Percentiles rank a stretch among this genome's conserved stretches.
These are phyloP conservation scores for Paraleonurus japonicus DNA, from an alignment of 257 asterid genomes.

Conservation along the genomic window DNA sequence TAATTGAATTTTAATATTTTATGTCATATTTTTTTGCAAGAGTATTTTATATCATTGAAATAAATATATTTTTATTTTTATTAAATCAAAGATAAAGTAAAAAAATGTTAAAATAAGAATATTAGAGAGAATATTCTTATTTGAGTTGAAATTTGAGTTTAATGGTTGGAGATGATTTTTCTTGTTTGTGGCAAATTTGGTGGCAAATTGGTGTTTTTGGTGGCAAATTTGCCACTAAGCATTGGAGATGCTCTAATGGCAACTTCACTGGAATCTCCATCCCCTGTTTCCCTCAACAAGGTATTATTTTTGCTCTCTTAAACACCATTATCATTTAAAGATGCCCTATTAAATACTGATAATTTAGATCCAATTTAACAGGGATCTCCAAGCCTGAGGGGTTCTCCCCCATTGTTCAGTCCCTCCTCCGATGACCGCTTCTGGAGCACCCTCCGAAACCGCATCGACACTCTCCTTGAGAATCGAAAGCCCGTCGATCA, in stretches of 20 bases:
- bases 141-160: too few species aligned
- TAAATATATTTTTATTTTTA: too few species aligned
- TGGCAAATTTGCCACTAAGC: too few species aligned
- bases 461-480: slow-evolving; percentile 66
- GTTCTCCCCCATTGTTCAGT: slow-evolving; percentile 48
- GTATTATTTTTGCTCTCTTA: slow-evolving; percentile 33
- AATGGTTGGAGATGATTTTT: too few species aligned
- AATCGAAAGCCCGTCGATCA: slow-evolving; percentile 41
- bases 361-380: slow-evolving; percentile 28
- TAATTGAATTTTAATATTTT: too few species aligned
- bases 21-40: too few species aligned
- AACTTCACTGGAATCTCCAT: slow-evolving; percentile 61
- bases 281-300: slow-evolving; percentile 58
- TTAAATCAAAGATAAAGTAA: too few species aligned
- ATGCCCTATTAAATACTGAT: not conserved
- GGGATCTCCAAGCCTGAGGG: slow-evolving; percentile 44
- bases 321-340: slow-evolving; percentile 28
- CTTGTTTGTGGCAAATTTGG: too few species aligned
- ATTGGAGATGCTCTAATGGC: slow-evolving; percentile 71
- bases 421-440: slow-evolving; percentile 78
- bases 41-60: too few species aligned
- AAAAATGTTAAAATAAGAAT: too few species aligned
- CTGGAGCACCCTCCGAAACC: slow-evolving; percentile 78
- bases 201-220: too few species aligned
- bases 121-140: too few species aligned